phyloP scores from a whole-genome alignment of 352 stramenopile genomes.

The Saprolegnia diclina region DNA sequence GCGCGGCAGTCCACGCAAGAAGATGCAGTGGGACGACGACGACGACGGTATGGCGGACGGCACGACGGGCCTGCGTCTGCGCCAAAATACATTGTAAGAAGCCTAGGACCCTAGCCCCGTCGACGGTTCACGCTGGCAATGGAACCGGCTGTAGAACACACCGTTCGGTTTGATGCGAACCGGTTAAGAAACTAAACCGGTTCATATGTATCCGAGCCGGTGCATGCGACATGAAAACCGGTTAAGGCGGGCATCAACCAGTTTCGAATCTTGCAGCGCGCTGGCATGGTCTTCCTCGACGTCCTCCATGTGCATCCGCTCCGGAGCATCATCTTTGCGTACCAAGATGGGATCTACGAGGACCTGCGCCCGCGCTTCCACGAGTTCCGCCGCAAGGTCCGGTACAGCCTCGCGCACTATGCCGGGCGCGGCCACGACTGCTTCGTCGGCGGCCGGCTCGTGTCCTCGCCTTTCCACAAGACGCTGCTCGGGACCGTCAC shows the following conservation, averaged over 20 bases:
- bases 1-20: constrained; percentile 14
- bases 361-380: background rate
- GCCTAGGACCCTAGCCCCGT: background rate
- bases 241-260: too few relatives aligned
- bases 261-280: background rate
- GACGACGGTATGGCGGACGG: background rate
- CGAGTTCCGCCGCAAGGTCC: background rate
- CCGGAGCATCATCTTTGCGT: background rate
- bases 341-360: background rate
- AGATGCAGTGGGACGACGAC: background rate
- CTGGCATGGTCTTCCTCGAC: background rate
- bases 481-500: background rate
- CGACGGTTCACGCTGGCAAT: too few relatives aligned
- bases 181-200: background rate
- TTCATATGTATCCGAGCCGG: background rate
- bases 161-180: background rate
- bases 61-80: constrained; percentile 1
- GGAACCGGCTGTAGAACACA: too few relatives aligned
- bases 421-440: background rate
- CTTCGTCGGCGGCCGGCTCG: background rate
- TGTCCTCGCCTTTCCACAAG: background rate
- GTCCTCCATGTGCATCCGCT: background rate
- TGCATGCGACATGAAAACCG: background rate
- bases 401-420: background rate
- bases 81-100: constrained; percentile 11